A percentile compares a stretch with the other conserved stretches of the same genome.
These are phyloP conservation scores for Rhodomyrtus tomentosa DNA, from an alignment of 345 rosid genomes.

Conservation along the genomic window DNA sequence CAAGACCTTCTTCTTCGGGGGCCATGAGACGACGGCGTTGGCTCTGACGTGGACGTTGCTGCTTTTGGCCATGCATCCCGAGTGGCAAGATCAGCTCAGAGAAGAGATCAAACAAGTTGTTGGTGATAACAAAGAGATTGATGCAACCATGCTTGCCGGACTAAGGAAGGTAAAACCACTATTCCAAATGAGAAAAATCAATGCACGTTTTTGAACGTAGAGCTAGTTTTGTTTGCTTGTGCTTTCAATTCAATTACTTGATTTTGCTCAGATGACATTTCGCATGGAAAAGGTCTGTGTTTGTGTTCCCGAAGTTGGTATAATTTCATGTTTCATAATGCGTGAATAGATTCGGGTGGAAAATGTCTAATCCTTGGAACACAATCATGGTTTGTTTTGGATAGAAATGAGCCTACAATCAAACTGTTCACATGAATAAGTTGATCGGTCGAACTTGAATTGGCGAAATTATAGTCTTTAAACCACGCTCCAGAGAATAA, in stretches of 20 bases:
- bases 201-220: neutral
- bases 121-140: slow-evolving; percentile 38
- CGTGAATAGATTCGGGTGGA: neutral
- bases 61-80: slow-evolving; percentile 62
- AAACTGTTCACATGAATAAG: neutral
- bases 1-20: slow-evolving; percentile 92
- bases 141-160: slow-evolving; percentile 53
- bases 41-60: slow-evolving; percentile 80
- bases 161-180: slow-evolving; percentile 65
- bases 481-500: neutral
- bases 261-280: neutral
- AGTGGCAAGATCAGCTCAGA: slow-evolving; percentile 70
- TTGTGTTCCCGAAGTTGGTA: neutral
- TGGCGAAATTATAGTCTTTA: neutral
- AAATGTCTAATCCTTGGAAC: neutral
- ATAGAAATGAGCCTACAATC: neutral
- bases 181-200: neutral
- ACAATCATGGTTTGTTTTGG: neutral
- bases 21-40: slow-evolving; percentile 90
- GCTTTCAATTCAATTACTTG: neutral
- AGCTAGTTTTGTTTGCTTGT: neutral
- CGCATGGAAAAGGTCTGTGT: neutral
- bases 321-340: neutral
- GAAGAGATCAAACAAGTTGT: slow-evolving; percentile 63
- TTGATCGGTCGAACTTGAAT: neutral